Evolutionary conservation across 306 rosid genomes (phyloP).

Genomic region (Cucurbita moschata): DNA sequence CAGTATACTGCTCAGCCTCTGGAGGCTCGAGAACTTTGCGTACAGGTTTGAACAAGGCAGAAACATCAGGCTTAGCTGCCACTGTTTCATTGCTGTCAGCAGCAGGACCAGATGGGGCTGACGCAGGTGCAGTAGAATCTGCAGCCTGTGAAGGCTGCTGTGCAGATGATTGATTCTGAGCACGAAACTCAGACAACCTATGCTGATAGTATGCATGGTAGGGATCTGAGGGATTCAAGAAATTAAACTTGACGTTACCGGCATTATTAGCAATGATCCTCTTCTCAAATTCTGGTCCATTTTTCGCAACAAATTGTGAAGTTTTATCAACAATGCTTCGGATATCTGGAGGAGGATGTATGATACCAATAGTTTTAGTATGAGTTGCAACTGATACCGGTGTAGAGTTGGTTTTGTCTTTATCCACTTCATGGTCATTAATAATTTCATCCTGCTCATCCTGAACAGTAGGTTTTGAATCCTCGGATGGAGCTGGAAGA

Average conservation of each 20-base stretch:
- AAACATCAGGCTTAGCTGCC: slow-evolving; percentile 35
- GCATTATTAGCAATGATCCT: slow-evolving; percentile 74
- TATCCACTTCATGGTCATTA: slow-evolving; percentile 20
- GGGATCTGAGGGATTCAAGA: slow-evolving; percentile 53
- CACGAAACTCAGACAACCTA: slow-evolving; percentile 63
- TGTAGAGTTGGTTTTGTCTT: slow-evolving; percentile 19
- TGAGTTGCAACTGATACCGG: slow-evolving; percentile 60
- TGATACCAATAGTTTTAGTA: slow-evolving; percentile 84
- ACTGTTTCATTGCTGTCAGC: slow-evolving; percentile 31
- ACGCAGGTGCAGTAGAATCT: slow-evolving; percentile 34
- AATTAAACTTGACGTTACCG: slow-evolving; percentile 70
- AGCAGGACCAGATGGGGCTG: slow-evolving; percentile 17
- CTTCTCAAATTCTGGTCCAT: slow-evolving; percentile 81
- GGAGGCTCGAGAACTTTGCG: slow-evolving; percentile 82
- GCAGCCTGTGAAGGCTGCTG: slow-evolving; percentile 25
- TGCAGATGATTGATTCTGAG: slow-evolving; percentile 50
- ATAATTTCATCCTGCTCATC: slow-evolving; percentile 17
- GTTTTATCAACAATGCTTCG: slow-evolving; percentile 89
- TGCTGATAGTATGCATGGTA: slow-evolving; percentile 92
- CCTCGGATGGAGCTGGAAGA: slow-evolving; percentile 77
- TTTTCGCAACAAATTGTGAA: slow-evolving; percentile 72
- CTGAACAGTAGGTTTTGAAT: slow-evolving; percentile 40
- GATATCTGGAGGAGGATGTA: slow-evolving; percentile 82
- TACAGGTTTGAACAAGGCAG: slow-evolving; percentile 56
- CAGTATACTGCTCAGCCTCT: slow-evolving; percentile 82